phyloP scores from a whole-genome alignment of 2,329 filamentous ascomycete species.

The Furcasterigmium furcatum region DNA sequence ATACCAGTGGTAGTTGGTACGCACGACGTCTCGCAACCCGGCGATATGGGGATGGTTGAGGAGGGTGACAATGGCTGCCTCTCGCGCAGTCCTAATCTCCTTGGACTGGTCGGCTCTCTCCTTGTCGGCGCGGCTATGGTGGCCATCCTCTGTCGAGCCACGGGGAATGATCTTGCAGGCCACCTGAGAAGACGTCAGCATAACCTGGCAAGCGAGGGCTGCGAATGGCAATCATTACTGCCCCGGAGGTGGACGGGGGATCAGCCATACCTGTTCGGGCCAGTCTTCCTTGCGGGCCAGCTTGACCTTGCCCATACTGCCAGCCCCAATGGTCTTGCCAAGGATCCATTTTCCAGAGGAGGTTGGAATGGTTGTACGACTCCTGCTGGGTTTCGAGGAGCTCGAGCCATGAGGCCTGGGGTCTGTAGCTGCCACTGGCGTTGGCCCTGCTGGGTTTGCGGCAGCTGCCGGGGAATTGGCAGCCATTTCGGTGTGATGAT shows the following conservation, averaged over 20 bases:
- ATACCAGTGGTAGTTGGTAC: constrained; percentile 98
- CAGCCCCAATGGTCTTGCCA: constrained; percentile 94
- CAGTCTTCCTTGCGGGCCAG: constrained; percentile 86
- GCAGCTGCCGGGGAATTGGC: constrained; percentile 32
- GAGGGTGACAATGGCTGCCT: constrained; percentile 93
- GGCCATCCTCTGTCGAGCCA: constrained; percentile 83
- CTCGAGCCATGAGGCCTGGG: constrained; percentile 36
- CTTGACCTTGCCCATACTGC: constrained; percentile 99
- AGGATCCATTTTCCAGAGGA: constrained; percentile 91
- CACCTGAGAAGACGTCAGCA: constrained; percentile 52
- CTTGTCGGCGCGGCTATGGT: constrained; percentile 65
- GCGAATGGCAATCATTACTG: too few relatives aligned
- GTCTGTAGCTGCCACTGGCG: constrained; percentile 45
- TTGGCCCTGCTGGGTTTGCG: constrained; percentile 50
- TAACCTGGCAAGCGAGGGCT: too few relatives aligned
- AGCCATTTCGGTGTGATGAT: constrained; percentile 19
- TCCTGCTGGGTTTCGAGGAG: constrained; percentile 49
- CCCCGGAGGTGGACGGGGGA: too few relatives aligned
- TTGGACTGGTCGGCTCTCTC: constrained; percentile 95
- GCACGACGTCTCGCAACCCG: constrained; percentile 89
- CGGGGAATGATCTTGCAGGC: constrained; percentile 97
- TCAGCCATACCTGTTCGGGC: constrained; percentile 84
- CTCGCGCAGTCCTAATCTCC: constrained; percentile 89
- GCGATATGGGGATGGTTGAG: constrained; percentile 95
- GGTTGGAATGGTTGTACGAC: constrained; percentile 81